These are phyloP conservation scores for Trichoderma erinaceum DNA, from an alignment of 495 filamentous ascomycete genomes.

Conservation along the genomic window DNA sequence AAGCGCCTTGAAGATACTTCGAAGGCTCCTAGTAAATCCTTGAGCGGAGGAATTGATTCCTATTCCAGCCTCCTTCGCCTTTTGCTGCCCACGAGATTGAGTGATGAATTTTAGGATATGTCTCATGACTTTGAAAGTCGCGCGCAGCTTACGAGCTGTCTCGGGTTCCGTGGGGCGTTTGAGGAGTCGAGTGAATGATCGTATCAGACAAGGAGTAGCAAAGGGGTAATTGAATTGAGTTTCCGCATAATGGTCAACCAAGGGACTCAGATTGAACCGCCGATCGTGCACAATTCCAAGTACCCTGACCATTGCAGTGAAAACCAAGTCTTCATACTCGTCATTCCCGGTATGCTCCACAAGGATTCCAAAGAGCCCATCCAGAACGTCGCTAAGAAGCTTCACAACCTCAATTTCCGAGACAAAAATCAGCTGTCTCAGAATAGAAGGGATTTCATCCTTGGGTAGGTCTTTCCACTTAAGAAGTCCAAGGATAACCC, in stretches of 20 bases:
- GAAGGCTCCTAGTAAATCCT: conserved; percentile 76
- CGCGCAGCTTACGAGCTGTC: conserved; percentile 74
- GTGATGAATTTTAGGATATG: conserved; percentile 95
- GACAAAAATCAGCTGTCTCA: conserved; percentile 84
- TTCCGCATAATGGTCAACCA: conserved; percentile 90
- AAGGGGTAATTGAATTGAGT: conserved; percentile 88
- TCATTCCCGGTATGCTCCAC: conserved; percentile 83
- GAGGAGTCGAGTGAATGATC: conserved; percentile 78
- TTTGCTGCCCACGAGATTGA: conserved; percentile 78
- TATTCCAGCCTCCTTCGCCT: conserved; percentile 80
- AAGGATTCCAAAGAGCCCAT: conserved; percentile 84
- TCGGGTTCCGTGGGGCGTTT: conserved; percentile 71
- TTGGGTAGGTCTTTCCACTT: conserved; percentile 75
- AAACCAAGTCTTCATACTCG: conserved; percentile 87
- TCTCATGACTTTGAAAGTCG: conserved; percentile 89
- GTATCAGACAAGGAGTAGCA: conserved; percentile 82
- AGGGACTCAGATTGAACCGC: conserved; percentile 80
- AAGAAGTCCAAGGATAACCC: conserved; percentile 73
- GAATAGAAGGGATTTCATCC: conserved; percentile 60
- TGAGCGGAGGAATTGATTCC: conserved; percentile 72
- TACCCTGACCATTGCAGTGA: conserved; percentile 81
- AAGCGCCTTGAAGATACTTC: conserved; percentile 81
- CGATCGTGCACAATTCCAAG: conserved; percentile 92
- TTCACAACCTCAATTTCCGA: conserved; percentile 98
- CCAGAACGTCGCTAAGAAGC: conserved; percentile 80